phyloP scores from a whole-genome alignment of 2,329 filamentous ascomycete species.

The Neospermospora avenae region DNA sequence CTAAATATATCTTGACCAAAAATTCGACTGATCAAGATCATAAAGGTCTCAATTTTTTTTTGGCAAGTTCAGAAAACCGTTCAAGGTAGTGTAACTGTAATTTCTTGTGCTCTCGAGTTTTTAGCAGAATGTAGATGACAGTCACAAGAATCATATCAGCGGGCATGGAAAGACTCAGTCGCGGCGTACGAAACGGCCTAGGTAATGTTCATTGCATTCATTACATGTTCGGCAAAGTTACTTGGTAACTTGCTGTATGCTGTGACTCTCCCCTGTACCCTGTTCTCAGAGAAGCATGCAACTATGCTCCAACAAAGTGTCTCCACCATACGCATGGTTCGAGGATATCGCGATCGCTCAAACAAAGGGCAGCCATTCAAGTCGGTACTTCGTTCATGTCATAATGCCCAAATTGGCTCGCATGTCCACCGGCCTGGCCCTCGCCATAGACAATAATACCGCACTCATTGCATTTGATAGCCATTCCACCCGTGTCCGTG shows the following conservation, averaged over 20 bases:
- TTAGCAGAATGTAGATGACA: too few species aligned
- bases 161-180: too few species aligned
- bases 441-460: slow-evolving; percentile 67
- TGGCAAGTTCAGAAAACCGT: too few species aligned
- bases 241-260: not conserved
- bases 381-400: slow-evolving; percentile 50
- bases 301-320: not conserved
- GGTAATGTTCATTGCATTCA: not conserved
- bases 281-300: not conserved
- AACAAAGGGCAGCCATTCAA: not conserved
- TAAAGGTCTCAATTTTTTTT: too few species aligned
- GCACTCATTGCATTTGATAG: slow-evolving; percentile 74
- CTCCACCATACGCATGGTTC: not conserved
- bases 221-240: not conserved
- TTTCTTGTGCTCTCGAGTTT: too few species aligned
- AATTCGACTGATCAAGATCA: too few species aligned
- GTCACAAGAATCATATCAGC: too few species aligned
- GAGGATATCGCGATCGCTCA: not conserved
- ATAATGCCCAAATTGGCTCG: slow-evolving; percentile 55
- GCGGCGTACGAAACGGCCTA: too few species aligned
- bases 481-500: slow-evolving; percentile 80
- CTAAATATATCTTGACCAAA: too few species aligned
- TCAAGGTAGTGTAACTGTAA: too few species aligned
- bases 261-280: not conserved
- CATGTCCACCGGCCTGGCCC: slow-evolving; percentile 59